A percentile compares a stretch with the other conserved stretches of the same genome.
Conservation (phyloP, 2,329 filamentous ascomycete genomes). For the Colletotrichum agaves region DNA sequence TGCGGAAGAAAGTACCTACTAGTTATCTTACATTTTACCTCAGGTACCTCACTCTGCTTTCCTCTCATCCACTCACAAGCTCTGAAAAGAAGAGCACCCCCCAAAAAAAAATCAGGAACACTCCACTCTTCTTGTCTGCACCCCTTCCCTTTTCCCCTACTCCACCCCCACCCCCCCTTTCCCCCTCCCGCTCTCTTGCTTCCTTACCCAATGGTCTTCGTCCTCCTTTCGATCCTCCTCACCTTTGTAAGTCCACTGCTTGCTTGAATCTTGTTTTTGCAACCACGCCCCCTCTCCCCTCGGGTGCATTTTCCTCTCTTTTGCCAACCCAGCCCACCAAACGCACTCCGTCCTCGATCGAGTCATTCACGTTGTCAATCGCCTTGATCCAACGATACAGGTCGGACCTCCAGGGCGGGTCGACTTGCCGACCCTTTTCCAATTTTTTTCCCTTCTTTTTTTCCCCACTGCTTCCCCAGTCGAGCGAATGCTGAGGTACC, state of each 20-base stretch:
- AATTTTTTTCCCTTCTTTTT: not conserved
- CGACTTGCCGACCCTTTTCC: slow-evolving; percentile 33
- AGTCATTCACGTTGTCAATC: slow-evolving; percentile 34
- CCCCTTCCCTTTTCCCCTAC: slow-evolving; percentile 16
- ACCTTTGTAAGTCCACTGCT: not conserved
- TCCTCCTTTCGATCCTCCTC: slow-evolving; percentile 24
- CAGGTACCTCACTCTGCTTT: too few relatives aligned
- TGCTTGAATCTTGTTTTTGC: slow-evolving; percentile 17
- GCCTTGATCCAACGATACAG: slow-evolving; percentile 24
- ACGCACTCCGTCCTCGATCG: slow-evolving; percentile 30
- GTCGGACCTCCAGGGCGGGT: slow-evolving; percentile 27
- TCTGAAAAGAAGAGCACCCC: slow-evolving; percentile 31
- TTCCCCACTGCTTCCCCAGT: slow-evolving; percentile 1
- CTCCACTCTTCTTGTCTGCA: slow-evolving; percentile 4
- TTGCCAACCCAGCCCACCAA: slow-evolving; percentile 31
- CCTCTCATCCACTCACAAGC: slow-evolving; percentile 33
- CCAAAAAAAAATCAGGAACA: slow-evolving; percentile 15
- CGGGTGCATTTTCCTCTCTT: not conserved
- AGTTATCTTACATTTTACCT: too few relatives aligned
- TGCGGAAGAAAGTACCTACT: too few relatives aligned
- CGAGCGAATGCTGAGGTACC: not conserved
- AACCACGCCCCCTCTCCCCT: slow-evolving; percentile 26
- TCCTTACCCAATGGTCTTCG: slow-evolving; percentile 5
- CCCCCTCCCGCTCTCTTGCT: not conserved
- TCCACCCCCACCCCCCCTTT: not conserved